Conservation (phyloP, 257 asterid species). For the Datura wrightii region DNA sequence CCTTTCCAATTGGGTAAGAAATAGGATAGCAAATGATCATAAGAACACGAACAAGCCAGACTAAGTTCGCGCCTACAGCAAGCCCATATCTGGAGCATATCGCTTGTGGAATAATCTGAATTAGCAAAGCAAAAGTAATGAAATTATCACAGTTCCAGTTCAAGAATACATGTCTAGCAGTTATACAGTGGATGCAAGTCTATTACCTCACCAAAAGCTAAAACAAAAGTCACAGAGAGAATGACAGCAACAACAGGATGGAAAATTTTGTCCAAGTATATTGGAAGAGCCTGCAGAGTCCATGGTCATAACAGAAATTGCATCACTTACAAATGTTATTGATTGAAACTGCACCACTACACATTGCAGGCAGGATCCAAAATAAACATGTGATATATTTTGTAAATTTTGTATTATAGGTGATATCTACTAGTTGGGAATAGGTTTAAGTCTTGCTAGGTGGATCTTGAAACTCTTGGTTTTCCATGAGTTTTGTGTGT, state of each 20-base stretch:
- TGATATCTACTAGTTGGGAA: background rate
- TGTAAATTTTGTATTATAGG: background rate
- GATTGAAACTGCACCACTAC: background rate
- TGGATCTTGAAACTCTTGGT: background rate
- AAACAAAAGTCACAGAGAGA: constrained; percentile 95
- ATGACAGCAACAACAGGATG: constrained; percentile 91
- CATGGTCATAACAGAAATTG: background rate
- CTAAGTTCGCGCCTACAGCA: constrained; percentile 95
- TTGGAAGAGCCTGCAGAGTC: constrained; percentile 87
- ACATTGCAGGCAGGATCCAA: background rate
- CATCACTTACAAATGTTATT: background rate
- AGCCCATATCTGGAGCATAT: constrained; percentile 90
- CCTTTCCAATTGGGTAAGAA: constrained; percentile 95
- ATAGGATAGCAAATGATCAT: constrained; percentile 90
- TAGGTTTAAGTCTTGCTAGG: background rate
- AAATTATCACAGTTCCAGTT: background rate
- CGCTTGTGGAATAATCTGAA: constrained; percentile 92
- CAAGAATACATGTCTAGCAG: constrained; percentile 10
- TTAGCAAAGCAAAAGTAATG: constrained; percentile 36
- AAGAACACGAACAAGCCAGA: constrained; percentile 89
- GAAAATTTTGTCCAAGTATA: constrained; percentile 83
- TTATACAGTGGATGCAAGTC: background rate
- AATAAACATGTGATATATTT: background rate
- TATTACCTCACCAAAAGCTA: constrained; percentile 95
- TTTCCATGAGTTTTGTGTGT: too few species aligned